Evolutionary conservation across 1,284 basidiomycete genomes (phyloP).

Genomic region (Tausonia pullulans): DNA sequence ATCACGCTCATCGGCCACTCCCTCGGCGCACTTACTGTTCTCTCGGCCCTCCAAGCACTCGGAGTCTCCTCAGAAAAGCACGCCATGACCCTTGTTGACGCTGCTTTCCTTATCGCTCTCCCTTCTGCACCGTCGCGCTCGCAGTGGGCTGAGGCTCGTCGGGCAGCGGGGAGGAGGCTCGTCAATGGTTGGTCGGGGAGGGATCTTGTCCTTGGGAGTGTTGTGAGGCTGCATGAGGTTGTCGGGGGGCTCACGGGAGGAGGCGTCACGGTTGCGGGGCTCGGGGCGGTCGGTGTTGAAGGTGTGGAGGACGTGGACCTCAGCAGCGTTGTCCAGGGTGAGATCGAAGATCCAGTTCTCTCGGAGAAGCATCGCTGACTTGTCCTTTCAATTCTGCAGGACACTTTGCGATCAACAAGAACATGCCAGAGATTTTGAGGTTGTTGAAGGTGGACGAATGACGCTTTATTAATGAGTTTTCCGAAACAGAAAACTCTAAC

Average conservation of each 20-base stretch:
- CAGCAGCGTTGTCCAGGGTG: slow-evolving; percentile 28
- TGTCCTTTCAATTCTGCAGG: slow-evolving; percentile 18
- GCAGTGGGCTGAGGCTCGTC: slow-evolving; percentile 38
- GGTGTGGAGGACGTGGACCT: slow-evolving; percentile 39
- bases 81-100: slow-evolving; percentile 40
- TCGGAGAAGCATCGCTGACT: neutral
- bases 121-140: slow-evolving; percentile 37
- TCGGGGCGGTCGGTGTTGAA: slow-evolving; percentile 31
- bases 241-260: slow-evolving; percentile 33
- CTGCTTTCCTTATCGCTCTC: slow-evolving; percentile 40
- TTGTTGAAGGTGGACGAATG: slow-evolving; percentile 31
- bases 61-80: slow-evolving; percentile 24
- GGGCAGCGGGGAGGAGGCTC: slow-evolving; percentile 38
- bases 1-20: slow-evolving; percentile 42
- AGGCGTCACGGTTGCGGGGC: slow-evolving; percentile 34
- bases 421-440: slow-evolving; percentile 31
- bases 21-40: slow-evolving; percentile 42
- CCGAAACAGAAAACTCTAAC: no score
- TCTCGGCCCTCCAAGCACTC: slow-evolving; percentile 42
- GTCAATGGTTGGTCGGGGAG: slow-evolving; percentile 40
- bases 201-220: slow-evolving; percentile 43
- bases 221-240: slow-evolving; percentile 42
- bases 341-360: neutral
- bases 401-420: slow-evolving; percentile 33
- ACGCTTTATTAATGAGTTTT: neutral